Evolutionary conservation across 1,284 basidiomycete genomes (phyloP).

Genomic region (Heimioporus punctisporus): DNA sequence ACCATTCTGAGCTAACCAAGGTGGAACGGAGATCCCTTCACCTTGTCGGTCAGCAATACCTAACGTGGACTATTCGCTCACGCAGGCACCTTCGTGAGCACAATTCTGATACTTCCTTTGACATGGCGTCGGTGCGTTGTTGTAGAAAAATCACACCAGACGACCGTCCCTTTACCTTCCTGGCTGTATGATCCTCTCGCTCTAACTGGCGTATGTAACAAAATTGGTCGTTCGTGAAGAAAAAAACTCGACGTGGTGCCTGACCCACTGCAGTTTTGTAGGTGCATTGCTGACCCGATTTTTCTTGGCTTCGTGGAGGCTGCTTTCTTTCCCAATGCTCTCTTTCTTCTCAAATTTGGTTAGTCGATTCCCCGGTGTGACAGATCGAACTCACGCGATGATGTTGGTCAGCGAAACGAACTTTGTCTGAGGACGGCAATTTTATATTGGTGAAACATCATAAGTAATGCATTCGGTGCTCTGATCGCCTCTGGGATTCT

Average conservation of each 20-base stretch:
- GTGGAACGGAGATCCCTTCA: no score
- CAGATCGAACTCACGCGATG: no score
- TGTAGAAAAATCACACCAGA: conserved; percentile 72
- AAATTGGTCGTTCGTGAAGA: conserved; percentile 39
- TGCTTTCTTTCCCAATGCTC: conserved; percentile 75
- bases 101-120: no score
- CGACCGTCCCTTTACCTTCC: conserved; percentile 79
- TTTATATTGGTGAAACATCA: conserved; percentile 54
- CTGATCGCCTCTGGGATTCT: conserved; percentile 78
- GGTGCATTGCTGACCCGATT: conserved; percentile 75
- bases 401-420: conserved; percentile 48
- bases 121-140: no score
- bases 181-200: conserved; percentile 69
- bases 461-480: conserved; percentile 84
- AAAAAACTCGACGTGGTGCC: no score
- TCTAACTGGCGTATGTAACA: conserved; percentile 61
- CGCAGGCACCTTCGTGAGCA: no score
- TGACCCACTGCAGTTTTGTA: conserved; percentile 49
- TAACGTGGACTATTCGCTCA: no score
- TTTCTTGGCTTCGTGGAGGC: conserved; percentile 72
- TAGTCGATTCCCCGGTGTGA: conserved; percentile 67
- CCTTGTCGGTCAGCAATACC: no score
- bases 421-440: conserved; percentile 74
- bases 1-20: no score
- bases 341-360: no score